Base-by-base conservation (phyloP, 2,329 filamentous ascomycete genomes). In the Exophiala oligosperma region DNA sequence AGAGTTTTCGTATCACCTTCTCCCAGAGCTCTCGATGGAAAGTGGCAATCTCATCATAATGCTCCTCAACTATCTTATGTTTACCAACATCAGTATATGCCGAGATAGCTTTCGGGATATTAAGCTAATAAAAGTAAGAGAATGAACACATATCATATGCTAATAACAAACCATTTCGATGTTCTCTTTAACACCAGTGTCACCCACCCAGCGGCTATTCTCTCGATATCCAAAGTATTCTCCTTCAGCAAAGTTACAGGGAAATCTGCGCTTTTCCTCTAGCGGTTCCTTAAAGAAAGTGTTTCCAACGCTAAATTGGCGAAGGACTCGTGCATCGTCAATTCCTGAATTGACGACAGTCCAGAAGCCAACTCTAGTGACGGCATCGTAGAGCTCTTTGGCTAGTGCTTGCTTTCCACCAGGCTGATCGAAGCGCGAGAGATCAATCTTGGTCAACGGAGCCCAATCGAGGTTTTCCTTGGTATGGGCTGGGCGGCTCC, bases 241-340 rank as follows among this genome's bases (percentile, higher is more conserved):
- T 4, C 70, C 70, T 12, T 69, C 63, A 1, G 68, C 68, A 56
- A 70, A 70, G 46, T 70, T 69, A 46, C 67, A 70, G 2, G 65
- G 63, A 35, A 81, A 82, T 57, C 80, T 80, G 28, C 79, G 73
- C 65, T 84, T 85, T 64, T 86, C 82, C 12, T 82, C 78, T 1
- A 76, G 71, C 0, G 82, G 43, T 49, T 68, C 60, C 71, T 64
- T 76, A 69, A 67, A 68, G 69, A 62, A 70, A 0, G 66, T 65
- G 54, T 69, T 66, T 3, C 68, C 68, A 23, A 71, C 58, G 49
- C 66, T 69, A 41, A 69, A 70, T 14, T 70, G 68, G 1, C 66
- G 67, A 5, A 69, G 64, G 1, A 70, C 64, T 21, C 62, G 64
- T 8, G 64, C 64, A 17, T 70, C 67, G 23, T 60, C 59, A 9